Evolutionary conservation across 2,329 filamentous ascomycete genomes (phyloP).

Genomic region (Claviceps sp.): DNA sequence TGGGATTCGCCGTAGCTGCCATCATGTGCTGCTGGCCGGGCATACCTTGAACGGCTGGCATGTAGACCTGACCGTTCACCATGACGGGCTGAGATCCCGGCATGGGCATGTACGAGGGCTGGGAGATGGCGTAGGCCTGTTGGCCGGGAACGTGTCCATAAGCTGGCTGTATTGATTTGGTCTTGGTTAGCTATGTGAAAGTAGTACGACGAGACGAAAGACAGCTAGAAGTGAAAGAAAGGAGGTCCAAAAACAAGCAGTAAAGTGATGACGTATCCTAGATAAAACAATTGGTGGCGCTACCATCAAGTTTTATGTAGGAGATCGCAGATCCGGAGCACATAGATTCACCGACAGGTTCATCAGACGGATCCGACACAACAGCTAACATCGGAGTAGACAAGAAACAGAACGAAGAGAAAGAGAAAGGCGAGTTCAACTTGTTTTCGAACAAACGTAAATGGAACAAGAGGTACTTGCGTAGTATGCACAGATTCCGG

Average conservation of each 20-base stretch:
- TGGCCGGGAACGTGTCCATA: constrained; percentile 16
- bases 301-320: no score
- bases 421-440: not conserved
- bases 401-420: constrained; percentile 1
- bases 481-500: constrained; percentile 23
- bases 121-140: constrained; percentile 19
- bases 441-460: not conserved
- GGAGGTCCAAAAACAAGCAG: not conserved
- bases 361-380: not conserved
- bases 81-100: constrained; percentile 19
- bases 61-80: constrained; percentile 17
- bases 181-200: constrained; percentile 6
- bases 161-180: constrained; percentile 16
- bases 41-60: constrained; percentile 10
- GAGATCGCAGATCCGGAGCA: not conserved
- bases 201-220: no score
- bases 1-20: constrained; percentile 1
- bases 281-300: no score
- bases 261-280: not conserved
- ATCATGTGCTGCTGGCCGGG: constrained; percentile 11
- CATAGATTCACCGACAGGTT: not conserved
- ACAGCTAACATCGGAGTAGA: constrained; percentile 5
- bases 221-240: constrained; percentile 2
- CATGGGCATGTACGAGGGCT: constrained; percentile 10
- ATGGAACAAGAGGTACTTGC: constrained; percentile 20